A percentile compares a stretch with the other conserved stretches of the same genome.
phyloP scores from a whole-genome alignment of 2,329 filamentous ascomycete genomes.

The Pseudogymnoascus sp. region DNA sequence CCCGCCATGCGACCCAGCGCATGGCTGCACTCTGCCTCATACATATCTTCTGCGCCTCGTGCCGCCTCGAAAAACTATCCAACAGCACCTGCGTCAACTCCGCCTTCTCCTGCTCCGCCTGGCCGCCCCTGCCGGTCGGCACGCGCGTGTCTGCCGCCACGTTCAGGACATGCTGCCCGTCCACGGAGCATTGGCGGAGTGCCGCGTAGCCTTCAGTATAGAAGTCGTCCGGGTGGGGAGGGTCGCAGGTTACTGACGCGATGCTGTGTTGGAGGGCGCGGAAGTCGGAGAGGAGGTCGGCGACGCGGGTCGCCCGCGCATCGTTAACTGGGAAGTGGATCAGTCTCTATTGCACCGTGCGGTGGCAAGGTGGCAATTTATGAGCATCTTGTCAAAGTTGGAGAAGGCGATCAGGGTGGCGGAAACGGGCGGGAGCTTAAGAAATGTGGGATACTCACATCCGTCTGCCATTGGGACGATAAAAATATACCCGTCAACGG shows the following conservation, averaged over 20 bases:
- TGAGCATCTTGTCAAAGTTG: neutral
- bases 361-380: slow-evolving; percentile 6
- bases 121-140: slow-evolving; percentile 42
- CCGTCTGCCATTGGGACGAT: slow-evolving; percentile 25
- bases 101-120: slow-evolving; percentile 51
- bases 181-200: slow-evolving; percentile 52
- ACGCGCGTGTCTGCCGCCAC: slow-evolving; percentile 54
- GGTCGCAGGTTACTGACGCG: slow-evolving; percentile 46
- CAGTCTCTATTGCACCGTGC: slow-evolving; percentile 10
- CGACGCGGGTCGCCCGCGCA: slow-evolving; percentile 49
- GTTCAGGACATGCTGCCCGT: slow-evolving; percentile 57
- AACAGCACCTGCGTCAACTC: slow-evolving; percentile 55
- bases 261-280: slow-evolving; percentile 54
- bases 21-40: slow-evolving; percentile 51
- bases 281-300: slow-evolving; percentile 54
- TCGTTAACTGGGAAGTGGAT: slow-evolving; percentile 45
- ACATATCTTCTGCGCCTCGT: slow-evolving; percentile 58
- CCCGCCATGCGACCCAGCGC: slow-evolving; percentile 48
- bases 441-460: slow-evolving; percentile 20
- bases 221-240: slow-evolving; percentile 47
- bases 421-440: slow-evolving; percentile 9
- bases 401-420: neutral
- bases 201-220: slow-evolving; percentile 56
- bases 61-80: slow-evolving; percentile 52
- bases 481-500: slow-evolving; percentile 3